Percentiles rank a stretch among this genome's conserved stretches.
These are phyloP conservation scores for Ascosphaera apis DNA, from an alignment of 2,329 filamentous ascomycete species.

Conservation along the genomic window DNA sequence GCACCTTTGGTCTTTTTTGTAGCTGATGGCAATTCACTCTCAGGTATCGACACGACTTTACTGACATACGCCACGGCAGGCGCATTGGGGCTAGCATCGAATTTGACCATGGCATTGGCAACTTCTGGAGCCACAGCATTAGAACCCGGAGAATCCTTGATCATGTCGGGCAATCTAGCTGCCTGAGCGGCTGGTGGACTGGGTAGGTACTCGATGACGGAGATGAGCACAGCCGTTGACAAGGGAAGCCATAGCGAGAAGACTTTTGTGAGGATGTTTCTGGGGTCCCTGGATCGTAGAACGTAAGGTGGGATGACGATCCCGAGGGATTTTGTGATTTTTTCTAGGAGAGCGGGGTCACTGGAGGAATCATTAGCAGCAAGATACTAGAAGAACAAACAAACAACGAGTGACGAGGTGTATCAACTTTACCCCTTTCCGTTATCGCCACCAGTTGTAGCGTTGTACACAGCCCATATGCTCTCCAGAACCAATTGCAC, in stretches of 20 bases:
- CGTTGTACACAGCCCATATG: constrained; percentile 88
- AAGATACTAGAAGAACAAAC: no score
- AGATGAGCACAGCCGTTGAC: constrained; percentile 78
- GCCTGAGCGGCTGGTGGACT: constrained; percentile 63
- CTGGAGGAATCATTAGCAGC: no score
- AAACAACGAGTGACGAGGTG: no score
- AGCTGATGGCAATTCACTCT: constrained; percentile 77
- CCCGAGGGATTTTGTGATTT: constrained; percentile 78
- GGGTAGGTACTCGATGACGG: constrained; percentile 78
- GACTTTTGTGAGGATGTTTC: constrained; percentile 60
- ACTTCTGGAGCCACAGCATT: constrained; percentile 44
- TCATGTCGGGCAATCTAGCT: constrained; percentile 52
- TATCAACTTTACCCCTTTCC: constrained; percentile 45
- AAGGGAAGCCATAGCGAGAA: constrained; percentile 81
- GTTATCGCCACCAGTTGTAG: constrained; percentile 59
- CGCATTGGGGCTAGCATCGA: constrained; percentile 44
- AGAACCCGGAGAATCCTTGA: constrained; percentile 58
- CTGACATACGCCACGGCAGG: constrained; percentile 88
- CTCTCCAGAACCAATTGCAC: constrained; percentile 89
- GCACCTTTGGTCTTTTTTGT: constrained; percentile 38
- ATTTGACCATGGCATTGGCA: constrained; percentile 60
- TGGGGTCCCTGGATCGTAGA: constrained; percentile 59
- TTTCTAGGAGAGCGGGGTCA: constrained; percentile 62
- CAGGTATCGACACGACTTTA: constrained; percentile 91
- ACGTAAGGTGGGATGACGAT: constrained; percentile 70